These are phyloP conservation scores for Nitzschia putrida DNA, from an alignment of 108 stramenopile genomes.

Conservation along the genomic window DNA sequence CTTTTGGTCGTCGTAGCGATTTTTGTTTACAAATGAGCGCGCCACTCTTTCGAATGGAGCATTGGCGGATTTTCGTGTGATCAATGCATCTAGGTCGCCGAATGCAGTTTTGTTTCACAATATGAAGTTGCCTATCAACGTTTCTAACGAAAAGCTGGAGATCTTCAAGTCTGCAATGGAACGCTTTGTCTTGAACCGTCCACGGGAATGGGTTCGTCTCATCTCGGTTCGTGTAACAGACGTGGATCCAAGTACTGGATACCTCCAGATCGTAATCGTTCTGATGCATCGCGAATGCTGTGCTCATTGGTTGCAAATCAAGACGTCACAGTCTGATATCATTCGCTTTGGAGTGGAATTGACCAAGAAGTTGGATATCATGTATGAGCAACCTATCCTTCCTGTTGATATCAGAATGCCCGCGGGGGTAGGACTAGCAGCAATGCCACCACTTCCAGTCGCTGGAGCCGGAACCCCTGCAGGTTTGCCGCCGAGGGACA, in stretches of 20 bases:
- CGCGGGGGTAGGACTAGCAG: background rate
- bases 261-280: constrained; percentile 58
- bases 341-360: constrained; percentile 60
- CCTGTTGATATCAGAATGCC: background rate
- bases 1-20: constrained; percentile 4
- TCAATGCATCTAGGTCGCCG: constrained; percentile 71
- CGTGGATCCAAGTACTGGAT: constrained; percentile 63
- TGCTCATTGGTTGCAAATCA: constrained; percentile 47
- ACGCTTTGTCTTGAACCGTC: constrained; percentile 54
- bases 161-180: constrained; percentile 55
- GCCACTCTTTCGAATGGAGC: constrained; percentile 76
- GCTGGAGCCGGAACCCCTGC: too few species aligned
- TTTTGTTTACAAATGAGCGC: constrained; percentile 66
- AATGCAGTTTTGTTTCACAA: constrained; percentile 50
- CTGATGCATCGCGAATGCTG: constrained; percentile 37
- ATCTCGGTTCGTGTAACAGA: constrained; percentile 48
- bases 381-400: constrained; percentile 30
- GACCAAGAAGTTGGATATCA: constrained; percentile 63
- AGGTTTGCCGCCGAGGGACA: too few species aligned
- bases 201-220: constrained; percentile 60
- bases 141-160: constrained; percentile 45
- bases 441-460: too few species aligned
- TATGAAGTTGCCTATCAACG: constrained; percentile 67
- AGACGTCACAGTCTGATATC: constrained; percentile 62
- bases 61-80: constrained; percentile 58